Evolutionary conservation across 768 basidiomycete species (phyloP).

Genomic region (Kwoniella pini): DNA sequence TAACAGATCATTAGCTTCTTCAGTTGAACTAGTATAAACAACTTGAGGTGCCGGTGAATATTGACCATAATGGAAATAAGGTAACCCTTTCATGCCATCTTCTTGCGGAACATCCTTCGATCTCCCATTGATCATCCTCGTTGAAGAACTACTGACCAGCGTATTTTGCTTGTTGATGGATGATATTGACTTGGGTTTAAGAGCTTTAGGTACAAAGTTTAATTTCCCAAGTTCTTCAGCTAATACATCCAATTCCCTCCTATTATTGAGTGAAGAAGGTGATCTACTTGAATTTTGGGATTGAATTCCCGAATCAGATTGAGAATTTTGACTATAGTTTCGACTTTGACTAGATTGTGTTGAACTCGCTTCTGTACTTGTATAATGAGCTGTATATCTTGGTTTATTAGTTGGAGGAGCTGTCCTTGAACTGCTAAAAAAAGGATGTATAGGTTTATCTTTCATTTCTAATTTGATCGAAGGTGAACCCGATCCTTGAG

Average conservation of each 20-base stretch:
- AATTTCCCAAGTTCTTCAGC: slow-evolving; percentile 16
- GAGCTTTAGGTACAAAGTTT: neutral
- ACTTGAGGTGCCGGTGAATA: slow-evolving; percentile 22
- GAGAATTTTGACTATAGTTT: neutral
- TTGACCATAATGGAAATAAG: slow-evolving; percentile 31
- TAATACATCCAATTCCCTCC: slow-evolving; percentile 5
- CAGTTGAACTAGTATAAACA: slow-evolving; percentile 38
- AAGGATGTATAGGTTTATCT: slow-evolving; percentile 41
- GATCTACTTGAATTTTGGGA: neutral
- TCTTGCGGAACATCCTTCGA: neutral
- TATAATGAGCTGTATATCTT: slow-evolving; percentile 35
- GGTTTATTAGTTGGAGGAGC: slow-evolving; percentile 31
- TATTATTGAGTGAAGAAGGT: neutral
- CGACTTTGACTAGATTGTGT: neutral
- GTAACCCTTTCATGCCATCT: neutral
- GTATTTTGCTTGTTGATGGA: neutral
- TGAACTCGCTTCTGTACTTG: slow-evolving; percentile 23
- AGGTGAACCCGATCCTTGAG: neutral
- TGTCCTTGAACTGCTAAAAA: slow-evolving; percentile 31
- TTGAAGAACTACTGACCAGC: neutral
- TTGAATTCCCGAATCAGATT: neutral
- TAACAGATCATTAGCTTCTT: slow-evolving; percentile 47
- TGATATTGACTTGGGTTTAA: neutral
- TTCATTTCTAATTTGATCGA: neutral
- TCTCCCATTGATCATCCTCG: no score